Conservation (phyloP, 2,329 filamentous ascomycete species). For the Aspergillus sp. region DNA sequence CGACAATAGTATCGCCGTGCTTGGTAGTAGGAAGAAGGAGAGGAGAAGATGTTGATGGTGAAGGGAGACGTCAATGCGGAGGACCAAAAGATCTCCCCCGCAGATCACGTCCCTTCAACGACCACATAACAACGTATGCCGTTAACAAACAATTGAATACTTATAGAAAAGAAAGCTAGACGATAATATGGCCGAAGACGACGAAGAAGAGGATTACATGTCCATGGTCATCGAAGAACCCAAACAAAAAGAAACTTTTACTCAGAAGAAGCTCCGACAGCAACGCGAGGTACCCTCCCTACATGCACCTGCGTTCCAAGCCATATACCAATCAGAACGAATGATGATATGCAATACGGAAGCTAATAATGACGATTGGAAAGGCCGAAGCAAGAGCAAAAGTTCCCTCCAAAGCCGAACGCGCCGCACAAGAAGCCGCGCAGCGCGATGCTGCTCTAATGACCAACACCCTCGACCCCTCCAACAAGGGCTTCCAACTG, state of each 20-base stretch:
- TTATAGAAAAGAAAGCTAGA: no score
- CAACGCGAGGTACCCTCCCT: constrained; percentile 39
- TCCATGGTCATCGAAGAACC: constrained; percentile 80
- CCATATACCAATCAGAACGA: neutral
- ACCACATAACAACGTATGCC: neutral
- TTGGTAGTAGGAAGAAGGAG: no score
- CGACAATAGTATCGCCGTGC: no score
- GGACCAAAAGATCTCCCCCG: no score
- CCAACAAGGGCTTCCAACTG: constrained; percentile 87
- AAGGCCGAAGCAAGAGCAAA: constrained; percentile 60
- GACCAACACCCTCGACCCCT: constrained; percentile 61
- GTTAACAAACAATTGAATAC: neutral
- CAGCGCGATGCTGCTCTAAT: constrained; percentile 68
- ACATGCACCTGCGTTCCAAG: neutral
- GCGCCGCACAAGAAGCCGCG: constrained; percentile 62
- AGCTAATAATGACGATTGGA: neutral
- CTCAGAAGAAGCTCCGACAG: constrained; percentile 50
- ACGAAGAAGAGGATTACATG: constrained; percentile 94
- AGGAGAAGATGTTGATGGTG: no score
- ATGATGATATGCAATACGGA: no score
- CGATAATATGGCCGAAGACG: constrained; percentile 33
- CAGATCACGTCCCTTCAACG: neutral
- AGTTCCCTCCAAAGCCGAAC: constrained; percentile 69
- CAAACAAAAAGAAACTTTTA: constrained; percentile 51
- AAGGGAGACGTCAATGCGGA: no score